Percentiles rank a stretch among this genome's conserved stretches.
These are phyloP conservation scores for Trichoderma citrinoviride DNA, from an alignment of 2,329 filamentous ascomycete species.

Conservation along the genomic window DNA sequence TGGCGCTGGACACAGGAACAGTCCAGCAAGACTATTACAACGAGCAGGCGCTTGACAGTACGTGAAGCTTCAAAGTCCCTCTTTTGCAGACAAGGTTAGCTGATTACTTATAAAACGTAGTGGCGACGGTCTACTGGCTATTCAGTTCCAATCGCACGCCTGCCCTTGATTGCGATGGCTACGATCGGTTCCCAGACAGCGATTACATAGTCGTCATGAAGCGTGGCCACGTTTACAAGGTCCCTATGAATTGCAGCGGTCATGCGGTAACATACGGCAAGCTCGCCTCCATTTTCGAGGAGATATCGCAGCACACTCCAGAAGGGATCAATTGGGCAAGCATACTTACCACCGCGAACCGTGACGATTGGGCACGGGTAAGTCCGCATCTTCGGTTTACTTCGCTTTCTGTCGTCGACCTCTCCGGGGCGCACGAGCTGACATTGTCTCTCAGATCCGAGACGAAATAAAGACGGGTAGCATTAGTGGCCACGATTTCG, in stretches of 20 bases:
- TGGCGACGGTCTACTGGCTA: slow-evolving; percentile 5
- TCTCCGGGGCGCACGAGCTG: not conserved
- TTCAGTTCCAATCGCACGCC: slow-evolving; percentile 8
- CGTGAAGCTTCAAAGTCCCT: not conserved
- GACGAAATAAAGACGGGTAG: slow-evolving; percentile 5
- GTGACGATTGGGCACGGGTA: slow-evolving; percentile 22
- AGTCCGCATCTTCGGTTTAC: not conserved
- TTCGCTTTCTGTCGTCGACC: not conserved
- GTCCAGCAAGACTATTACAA: slow-evolving; percentile 10
- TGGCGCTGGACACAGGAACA: not conserved
- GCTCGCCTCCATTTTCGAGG: not conserved
- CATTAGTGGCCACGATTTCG: not conserved
- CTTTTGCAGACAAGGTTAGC: not conserved
- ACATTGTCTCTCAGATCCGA: not conserved
- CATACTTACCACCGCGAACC: slow-evolving; percentile 21
- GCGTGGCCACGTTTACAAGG: slow-evolving; percentile 2
- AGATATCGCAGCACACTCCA: not conserved
- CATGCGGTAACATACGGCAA: not conserved
- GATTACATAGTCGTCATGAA: slow-evolving; percentile 17
- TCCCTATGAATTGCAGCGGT: not conserved
- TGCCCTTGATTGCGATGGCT: not conserved
- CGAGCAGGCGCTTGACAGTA: slow-evolving; percentile 7
- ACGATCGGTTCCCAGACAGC: not conserved
- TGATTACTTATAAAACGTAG: too few relatives aligned
- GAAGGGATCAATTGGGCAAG: slow-evolving; percentile 3